Conservation (phyloP, 2,329 filamentous ascomycete genomes). For the Pyrenochaeta sp. region DNA sequence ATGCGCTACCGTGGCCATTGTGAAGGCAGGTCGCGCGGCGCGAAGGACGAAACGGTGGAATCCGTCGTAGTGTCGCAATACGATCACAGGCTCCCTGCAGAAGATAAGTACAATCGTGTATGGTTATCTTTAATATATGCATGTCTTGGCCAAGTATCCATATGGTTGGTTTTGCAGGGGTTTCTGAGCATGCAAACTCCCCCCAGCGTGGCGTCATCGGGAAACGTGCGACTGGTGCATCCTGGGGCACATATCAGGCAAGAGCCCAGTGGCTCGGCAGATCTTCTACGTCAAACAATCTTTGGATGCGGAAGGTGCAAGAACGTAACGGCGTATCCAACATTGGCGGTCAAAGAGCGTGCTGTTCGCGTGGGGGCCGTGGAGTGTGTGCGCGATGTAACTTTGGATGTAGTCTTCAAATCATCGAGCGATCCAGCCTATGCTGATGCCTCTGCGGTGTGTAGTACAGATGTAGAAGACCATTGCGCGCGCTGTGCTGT, state of each 20-base stretch:
- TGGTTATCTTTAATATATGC: background rate
- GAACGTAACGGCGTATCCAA: background rate
- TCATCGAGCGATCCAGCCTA: background rate
- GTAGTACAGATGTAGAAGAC: no score
- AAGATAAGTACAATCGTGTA: background rate
- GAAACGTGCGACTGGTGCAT: constrained; percentile 2
- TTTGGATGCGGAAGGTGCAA: constrained; percentile 1
- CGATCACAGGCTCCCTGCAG: background rate
- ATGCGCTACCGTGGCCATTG: constrained; percentile 16
- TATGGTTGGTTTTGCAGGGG: constrained; percentile 2
- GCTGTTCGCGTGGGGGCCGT: background rate
- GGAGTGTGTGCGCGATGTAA: background rate
- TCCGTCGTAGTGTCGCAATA: background rate
- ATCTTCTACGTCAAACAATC: background rate
- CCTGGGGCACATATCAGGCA: background rate
- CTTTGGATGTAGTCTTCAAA: background rate
- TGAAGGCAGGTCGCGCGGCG: constrained; percentile 1
- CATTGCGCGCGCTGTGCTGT: no score
- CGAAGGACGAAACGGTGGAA: background rate
- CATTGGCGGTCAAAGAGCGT: background rate
- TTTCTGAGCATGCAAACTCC: constrained; percentile 10
- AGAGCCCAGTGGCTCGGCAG: background rate
- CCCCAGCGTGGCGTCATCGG: constrained; percentile 29
- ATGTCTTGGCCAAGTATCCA: background rate
- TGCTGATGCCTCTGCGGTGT: no score